phyloP scores from a whole-genome alignment of 805 yeast genomes.

The Lipomyces chichibuensis region DNA sequence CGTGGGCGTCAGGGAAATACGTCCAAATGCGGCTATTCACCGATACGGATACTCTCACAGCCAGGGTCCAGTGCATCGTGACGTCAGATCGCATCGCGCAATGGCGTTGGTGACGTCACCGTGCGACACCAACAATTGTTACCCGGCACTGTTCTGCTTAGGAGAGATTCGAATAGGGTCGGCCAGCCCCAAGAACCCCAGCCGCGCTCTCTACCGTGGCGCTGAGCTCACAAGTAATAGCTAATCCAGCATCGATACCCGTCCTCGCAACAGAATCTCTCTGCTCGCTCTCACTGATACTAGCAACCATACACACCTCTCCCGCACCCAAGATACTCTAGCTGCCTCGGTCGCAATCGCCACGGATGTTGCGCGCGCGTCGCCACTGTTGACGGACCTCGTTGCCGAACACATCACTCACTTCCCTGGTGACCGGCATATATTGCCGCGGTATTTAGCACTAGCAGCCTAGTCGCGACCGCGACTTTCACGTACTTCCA shows the following conservation, averaged over 20 bases:
- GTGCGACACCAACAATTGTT: neutral
- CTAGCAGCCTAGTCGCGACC: neutral
- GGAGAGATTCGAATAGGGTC: neutral
- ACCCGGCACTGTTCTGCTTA: slow-evolving; percentile 1
- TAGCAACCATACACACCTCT: neutral
- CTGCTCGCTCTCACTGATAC: neutral
- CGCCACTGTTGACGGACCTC: neutral
- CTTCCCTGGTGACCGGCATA: neutral
- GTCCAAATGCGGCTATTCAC: no score
- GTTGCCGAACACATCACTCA: neutral
- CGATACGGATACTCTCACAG: neutral
- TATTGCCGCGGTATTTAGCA: neutral
- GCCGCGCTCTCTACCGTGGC: neutral
- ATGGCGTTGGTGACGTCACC: neutral
- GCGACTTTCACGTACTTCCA: neutral
- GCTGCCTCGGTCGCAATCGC: neutral
- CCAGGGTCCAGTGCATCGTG: neutral
- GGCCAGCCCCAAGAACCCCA: neutral
- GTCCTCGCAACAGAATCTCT: neutral
- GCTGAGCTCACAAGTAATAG: no score
- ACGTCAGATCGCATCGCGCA: neutral
- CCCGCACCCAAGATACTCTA: neutral
- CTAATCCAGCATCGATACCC: no score
- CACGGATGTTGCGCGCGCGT: neutral
- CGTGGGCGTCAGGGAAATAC: no score